Evolutionary conservation across 768 basidiomycete genomes (phyloP).

Genomic region (Hypholoma fasciculare): DNA sequence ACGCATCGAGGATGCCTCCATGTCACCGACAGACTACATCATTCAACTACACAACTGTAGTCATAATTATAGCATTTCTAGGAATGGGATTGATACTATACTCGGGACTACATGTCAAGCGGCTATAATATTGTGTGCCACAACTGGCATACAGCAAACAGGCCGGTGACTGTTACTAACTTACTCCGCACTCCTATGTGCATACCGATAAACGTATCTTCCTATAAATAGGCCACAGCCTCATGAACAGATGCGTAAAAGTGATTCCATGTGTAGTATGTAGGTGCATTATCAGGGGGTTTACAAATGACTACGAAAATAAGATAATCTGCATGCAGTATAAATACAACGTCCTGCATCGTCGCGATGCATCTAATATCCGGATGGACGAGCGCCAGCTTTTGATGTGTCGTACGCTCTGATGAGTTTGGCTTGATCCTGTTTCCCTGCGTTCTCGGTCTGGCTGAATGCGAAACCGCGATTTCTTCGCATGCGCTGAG

Average conservation of each 20-base stretch:
- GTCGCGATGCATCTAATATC: conserved; percentile 50
- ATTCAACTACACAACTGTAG: conserved; percentile 9
- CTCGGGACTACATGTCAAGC: background rate
- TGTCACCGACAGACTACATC: conserved; percentile 6
- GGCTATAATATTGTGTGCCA: background rate
- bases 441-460: conserved; percentile 81
- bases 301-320: conserved; percentile 21
- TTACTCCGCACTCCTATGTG: background rate
- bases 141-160: background rate
- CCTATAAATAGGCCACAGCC: background rate
- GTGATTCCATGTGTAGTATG: background rate
- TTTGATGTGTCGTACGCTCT: conserved; percentile 88
- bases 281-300: conserved; percentile 3
- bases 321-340: conserved; percentile 24
- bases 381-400: conserved; percentile 67
- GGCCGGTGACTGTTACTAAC: background rate
- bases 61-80: background rate
- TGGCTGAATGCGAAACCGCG: conserved; percentile 98
- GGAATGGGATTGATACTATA: background rate
- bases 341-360: conserved; percentile 38
- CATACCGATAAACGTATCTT: background rate
- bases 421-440: conserved; percentile 87
- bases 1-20: background rate
- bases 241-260: background rate
- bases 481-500: conserved; percentile 94